These are phyloP conservation scores for Eutypella sp. DNA, from an alignment of 2,329 filamentous ascomycete genomes.

Conservation along the genomic window DNA sequence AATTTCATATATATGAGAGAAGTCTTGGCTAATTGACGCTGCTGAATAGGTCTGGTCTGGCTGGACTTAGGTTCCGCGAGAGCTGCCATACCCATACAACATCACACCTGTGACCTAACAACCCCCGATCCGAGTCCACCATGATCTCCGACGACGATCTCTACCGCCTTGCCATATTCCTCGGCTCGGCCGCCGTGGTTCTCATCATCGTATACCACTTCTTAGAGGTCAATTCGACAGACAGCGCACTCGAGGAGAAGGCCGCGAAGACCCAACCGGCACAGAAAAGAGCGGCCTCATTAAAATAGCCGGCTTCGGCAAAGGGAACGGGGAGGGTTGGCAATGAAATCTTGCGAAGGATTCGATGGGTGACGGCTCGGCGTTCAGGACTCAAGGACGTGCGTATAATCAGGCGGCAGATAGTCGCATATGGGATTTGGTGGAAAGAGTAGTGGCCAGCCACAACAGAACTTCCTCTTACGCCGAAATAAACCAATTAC, in stretches of 20 bases:
- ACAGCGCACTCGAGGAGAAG: conserved; percentile 20
- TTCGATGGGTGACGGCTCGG: not conserved
- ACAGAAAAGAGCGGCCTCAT: conserved; percentile 16
- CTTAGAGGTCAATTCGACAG: conserved; percentile 81
- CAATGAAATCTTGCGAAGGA: conserved; percentile 2
- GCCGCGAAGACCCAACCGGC: conserved; percentile 22
- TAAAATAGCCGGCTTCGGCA: conserved; percentile 16
- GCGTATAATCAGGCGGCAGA: not conserved
- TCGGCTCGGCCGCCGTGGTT: conserved; percentile 84
- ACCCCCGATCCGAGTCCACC: conserved; percentile 31
- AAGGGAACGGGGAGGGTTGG: no score
- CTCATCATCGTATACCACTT: conserved; percentile 95
- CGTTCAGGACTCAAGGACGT: not conserved
- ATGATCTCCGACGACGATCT: conserved; percentile 96
- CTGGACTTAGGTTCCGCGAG: not conserved
- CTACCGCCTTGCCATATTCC: conserved; percentile 87
- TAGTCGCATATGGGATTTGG: not conserved
- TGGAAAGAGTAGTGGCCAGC: no score
- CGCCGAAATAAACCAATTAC: no score
- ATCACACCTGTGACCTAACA: not conserved
- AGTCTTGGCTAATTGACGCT: not conserved
- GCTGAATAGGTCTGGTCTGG: not conserved
- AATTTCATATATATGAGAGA: not conserved
- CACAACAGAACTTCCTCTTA: no score
- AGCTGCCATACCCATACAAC: not conserved